Conservation (phyloP, 2,329 filamentous ascomycete genomes). For the Aschersonia sp. region DNA sequence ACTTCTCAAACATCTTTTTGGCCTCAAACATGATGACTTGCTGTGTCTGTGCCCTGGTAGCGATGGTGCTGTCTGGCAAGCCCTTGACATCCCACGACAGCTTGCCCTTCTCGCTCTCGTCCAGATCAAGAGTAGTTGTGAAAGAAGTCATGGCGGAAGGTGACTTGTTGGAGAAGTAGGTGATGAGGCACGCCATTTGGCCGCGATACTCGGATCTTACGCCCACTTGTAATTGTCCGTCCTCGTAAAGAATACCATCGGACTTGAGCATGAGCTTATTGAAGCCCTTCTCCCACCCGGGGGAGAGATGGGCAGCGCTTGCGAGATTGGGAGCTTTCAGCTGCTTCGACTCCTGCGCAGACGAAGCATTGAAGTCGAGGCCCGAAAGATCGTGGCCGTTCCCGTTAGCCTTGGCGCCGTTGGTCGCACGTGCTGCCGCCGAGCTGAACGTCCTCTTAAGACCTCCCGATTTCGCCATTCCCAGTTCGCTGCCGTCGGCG, state of each 20-base stretch:
- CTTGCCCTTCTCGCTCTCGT: slow-evolving; percentile 46
- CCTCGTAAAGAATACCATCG: slow-evolving; percentile 88
- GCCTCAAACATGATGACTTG: slow-evolving; percentile 93
- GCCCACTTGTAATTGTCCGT: slow-evolving; percentile 84
- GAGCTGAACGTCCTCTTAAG: slow-evolving; percentile 76
- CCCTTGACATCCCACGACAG: slow-evolving; percentile 79
- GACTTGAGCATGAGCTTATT: slow-evolving; percentile 64
- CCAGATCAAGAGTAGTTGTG: slow-evolving; percentile 83
- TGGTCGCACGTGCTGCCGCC: slow-evolving; percentile 25
- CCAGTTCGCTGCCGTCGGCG: slow-evolving; percentile 62
- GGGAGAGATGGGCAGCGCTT: slow-evolving; percentile 80
- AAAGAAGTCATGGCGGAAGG: slow-evolving; percentile 75
- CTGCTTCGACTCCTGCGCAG: slow-evolving; percentile 39
- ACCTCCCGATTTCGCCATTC: slow-evolving; percentile 64
- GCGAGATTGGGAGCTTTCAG: slow-evolving; percentile 69
- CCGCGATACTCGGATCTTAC: slow-evolving; percentile 86
- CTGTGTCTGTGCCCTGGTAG: slow-evolving; percentile 64
- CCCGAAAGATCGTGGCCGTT: slow-evolving; percentile 56
- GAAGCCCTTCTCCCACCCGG: slow-evolving; percentile 87
- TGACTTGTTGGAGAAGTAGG: slow-evolving; percentile 94
- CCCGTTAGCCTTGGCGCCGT: slow-evolving; percentile 29
- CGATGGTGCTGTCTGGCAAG: slow-evolving; percentile 70
- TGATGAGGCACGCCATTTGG: slow-evolving; percentile 88
- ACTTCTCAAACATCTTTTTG: slow-evolving; percentile 63
- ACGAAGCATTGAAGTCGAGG: slow-evolving; percentile 58